Base-by-base conservation (phyloP, 129 eudicot species). In the Erigeron canadensis region DNA sequence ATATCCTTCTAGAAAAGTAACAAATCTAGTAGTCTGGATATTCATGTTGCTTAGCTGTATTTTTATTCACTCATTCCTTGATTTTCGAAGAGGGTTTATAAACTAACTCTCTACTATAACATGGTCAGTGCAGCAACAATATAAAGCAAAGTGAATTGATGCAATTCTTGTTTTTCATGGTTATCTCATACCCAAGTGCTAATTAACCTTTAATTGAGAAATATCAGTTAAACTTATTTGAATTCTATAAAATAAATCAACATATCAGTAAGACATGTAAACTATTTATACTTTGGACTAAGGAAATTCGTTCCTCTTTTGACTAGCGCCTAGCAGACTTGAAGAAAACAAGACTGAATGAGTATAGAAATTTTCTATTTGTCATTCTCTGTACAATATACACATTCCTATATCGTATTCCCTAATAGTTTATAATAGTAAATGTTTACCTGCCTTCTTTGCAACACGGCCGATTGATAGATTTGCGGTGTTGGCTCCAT, bases 371-470 rank as follows among this genome's bases (percentile, higher is more conserved):
- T 1, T 34, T 4, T 23, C 44, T 23, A 7, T 34, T 60, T 60
- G 10, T 3, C 21, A 4, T 10, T 53, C 65, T 10, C 13, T 37
- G 68, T 63, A 18, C 23, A 63, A 11, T 34, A 65, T 5, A 46
- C 2, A 16, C 7, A 43, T 59, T 37, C 58, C 37, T n/a, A 50
- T 34, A 51, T 34, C 38, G 37, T 10, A 69, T 50, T 69, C 10
- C 38, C 2, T 16, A 42, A 69, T 54, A 28, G 2, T 28, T 2
- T 28, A 28, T 1, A 28, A 1, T 22, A 47, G 13, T 4, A 70
- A 69, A 15, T 66, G 40, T 42, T 71, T 47, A 86, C 96, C 87
- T 57, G 83, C 60, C 67, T 72, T 62, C 37, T 62, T 72, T 61
- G 71, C 63, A 43, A 70, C 75, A 56, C 80, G 46, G 37, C 72